These are phyloP conservation scores for Monascus purpureus DNA, from an alignment of 495 filamentous ascomycete genomes.

Conservation along the genomic window DNA sequence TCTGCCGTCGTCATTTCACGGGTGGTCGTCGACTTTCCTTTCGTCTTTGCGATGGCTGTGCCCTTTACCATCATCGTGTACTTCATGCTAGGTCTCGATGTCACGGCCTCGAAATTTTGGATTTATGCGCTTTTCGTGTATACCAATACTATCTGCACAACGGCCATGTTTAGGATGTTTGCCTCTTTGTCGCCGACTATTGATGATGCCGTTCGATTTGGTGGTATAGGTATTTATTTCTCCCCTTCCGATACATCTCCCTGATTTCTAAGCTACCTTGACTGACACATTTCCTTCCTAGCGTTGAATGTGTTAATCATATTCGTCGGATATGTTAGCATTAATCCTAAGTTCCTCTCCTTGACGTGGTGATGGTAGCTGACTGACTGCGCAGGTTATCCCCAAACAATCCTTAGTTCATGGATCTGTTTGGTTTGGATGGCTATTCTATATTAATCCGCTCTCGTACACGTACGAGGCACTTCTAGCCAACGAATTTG, in stretches of 20 bases:
- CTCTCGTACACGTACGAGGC: constrained; percentile 62
- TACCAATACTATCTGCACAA: constrained; percentile 51
- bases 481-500: constrained; percentile 57
- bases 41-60: constrained; percentile 47
- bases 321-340: constrained; percentile 55
- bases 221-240: constrained; percentile 28
- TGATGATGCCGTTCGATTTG: constrained; percentile 59
- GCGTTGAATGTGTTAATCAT: constrained; percentile 54
- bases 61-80: constrained; percentile 55
- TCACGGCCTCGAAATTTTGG: constrained; percentile 54
- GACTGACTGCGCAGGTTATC: constrained; percentile 41
- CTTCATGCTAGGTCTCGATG: constrained; percentile 52
- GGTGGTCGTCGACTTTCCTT: constrained; percentile 54
- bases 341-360: no score
- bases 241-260: background rate
- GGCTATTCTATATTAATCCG: constrained; percentile 66
- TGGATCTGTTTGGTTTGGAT: constrained; percentile 64
- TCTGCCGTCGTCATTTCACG: constrained; percentile 57
- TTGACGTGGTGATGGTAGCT: no score
- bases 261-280: no score
- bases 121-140: constrained; percentile 64
- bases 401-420: constrained; percentile 48
- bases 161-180: constrained; percentile 63
- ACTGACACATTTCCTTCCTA: background rate
- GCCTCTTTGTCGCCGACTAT: constrained; percentile 57